These are phyloP conservation scores for Monilinia polystroma DNA, from an alignment of 2,329 filamentous ascomycete genomes.

Conservation along the genomic window DNA sequence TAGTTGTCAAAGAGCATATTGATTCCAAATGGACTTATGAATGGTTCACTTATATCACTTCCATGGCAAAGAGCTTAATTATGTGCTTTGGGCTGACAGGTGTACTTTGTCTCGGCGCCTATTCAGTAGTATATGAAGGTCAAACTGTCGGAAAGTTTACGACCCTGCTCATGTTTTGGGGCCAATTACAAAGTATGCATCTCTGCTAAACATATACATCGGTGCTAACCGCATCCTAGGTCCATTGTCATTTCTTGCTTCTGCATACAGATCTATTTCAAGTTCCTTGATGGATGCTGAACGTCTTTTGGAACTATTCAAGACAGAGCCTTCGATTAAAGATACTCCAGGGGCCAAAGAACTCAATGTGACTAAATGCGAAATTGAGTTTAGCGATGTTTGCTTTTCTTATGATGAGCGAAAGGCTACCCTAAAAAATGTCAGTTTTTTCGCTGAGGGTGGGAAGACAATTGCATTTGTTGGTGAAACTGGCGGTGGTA, in stretches of 20 bases:
- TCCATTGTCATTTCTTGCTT: constrained; percentile 43
- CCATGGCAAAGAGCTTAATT: constrained; percentile 57
- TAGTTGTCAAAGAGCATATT: constrained; percentile 43
- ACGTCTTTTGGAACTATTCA: constrained; percentile 55
- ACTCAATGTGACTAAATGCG: constrained; percentile 45
- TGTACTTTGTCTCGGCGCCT: constrained; percentile 39
- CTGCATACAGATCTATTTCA: constrained; percentile 49
- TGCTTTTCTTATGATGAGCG: constrained; percentile 42
- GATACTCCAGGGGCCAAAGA: constrained; percentile 48
- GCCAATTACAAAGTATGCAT: constrained; percentile 45
- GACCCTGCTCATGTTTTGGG: constrained; percentile 65
- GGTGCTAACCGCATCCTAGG: constrained; percentile 33
- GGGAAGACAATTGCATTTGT: constrained; percentile 48
- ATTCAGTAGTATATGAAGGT: constrained; percentile 42
- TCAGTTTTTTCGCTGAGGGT: constrained; percentile 41
- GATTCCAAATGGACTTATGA: constrained; percentile 41
- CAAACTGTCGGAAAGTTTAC: constrained; percentile 61
- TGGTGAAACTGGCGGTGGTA: constrained; percentile 47
- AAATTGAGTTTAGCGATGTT: constrained; percentile 41
- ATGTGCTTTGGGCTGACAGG: constrained; percentile 50
- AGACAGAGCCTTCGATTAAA: constrained; percentile 55
- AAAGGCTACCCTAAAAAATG: constrained; percentile 40
- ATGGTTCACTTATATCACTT: constrained; percentile 41
- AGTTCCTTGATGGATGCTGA: constrained; percentile 64
- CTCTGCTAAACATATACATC: not conserved